Evolutionary conservation across 2,329 filamentous ascomycete genomes (phyloP), one percentile per base, ranked within the genome.

Genomic region (Claviceps monticola): DNA sequence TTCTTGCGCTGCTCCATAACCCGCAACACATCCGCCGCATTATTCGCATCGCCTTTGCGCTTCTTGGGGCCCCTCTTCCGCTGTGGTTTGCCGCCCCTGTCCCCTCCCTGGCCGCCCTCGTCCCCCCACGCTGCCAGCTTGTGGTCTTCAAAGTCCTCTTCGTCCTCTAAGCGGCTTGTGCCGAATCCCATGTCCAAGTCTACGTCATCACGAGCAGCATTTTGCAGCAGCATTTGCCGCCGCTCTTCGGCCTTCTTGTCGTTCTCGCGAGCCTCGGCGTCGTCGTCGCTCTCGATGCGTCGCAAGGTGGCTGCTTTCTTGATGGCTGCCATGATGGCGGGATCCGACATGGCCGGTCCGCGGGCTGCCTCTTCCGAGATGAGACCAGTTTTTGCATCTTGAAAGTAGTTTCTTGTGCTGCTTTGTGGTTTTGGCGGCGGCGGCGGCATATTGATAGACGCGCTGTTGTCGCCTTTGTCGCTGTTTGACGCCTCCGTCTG

Each of bases 111-210:
- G 13, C 71, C 76, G 17, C 75, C 76, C 42, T 41, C 42, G 2
- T 69, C 76, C 21, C 73, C 78, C 74, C 86, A 87, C 60, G 80
- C 71, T 41, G 79, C 81, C 51, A 90, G 66, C 69, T 86, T 87
- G 44, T 72, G 74, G 21, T 76, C 75, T 42, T 89, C 86, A 56
- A 84, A 78, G 56, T 95, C 90, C 54, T 90, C 90, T 48, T 90
- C 89, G 61, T 96, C 93, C 51, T 87, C 89, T 61, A 88, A 84
- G 29, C 91, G 78, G 62, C 85, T 93, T 19, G 83, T 87, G 37
- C 93, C 93, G 62, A 98, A 97, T 54, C 90, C 91, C 74, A 97
- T 80, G 62, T 98, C 93, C 69, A 98, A 78, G 68, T 98, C 91
- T 53, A 91, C 83, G 47, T 89, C 81, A 64, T 97, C 91, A 47